These are phyloP conservation scores for Aquilaria yunnanensis DNA, from an alignment of 345 rosid genomes.

Conservation along the genomic window DNA sequence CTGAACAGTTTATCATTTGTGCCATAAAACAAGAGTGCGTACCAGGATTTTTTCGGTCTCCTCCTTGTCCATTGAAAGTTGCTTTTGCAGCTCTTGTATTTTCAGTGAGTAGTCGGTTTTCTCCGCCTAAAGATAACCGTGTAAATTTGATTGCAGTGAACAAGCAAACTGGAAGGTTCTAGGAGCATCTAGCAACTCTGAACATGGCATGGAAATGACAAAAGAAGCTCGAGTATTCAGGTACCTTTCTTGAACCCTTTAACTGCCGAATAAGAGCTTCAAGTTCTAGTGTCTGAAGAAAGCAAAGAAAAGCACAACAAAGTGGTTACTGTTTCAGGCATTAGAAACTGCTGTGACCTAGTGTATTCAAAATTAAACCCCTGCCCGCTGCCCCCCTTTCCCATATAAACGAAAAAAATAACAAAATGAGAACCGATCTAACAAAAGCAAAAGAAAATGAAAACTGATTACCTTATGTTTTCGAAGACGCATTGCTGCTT, in stretches of 20 bases:
- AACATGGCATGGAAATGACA: neutral
- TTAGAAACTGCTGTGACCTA: too few relatives aligned
- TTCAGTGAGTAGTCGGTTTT: slow-evolving; percentile 67
- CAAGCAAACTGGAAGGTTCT: slow-evolving; percentile 10
- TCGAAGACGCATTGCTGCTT: slow-evolving; percentile 89
- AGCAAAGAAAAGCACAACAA: neutral
- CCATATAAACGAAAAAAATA: too few relatives aligned
- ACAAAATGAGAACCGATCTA: too few relatives aligned
- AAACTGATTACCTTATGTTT: slow-evolving; percentile 66
- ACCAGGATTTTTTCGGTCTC: slow-evolving; percentile 89
- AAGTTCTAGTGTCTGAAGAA: slow-evolving; percentile 58
- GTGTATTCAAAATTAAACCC: neutral
- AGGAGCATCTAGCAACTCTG: neutral
- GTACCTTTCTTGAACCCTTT: slow-evolving; percentile 62
- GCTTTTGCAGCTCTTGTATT: slow-evolving; percentile 84
- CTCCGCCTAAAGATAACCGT: slow-evolving; percentile 44
- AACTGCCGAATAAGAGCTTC: slow-evolving; percentile 65
- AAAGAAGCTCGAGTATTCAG: slow-evolving; percentile 7
- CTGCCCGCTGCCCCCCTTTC: slow-evolving; percentile 6
- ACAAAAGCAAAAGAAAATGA: neutral
- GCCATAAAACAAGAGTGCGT: neutral
- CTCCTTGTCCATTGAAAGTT: slow-evolving; percentile 80
- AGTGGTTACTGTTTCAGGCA: too few relatives aligned
- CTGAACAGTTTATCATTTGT: neutral
- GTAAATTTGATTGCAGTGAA: neutral